Evolutionary conservation across 495 filamentous ascomycete species (phyloP).

Genomic region (Lasiosphaeria ovina): DNA sequence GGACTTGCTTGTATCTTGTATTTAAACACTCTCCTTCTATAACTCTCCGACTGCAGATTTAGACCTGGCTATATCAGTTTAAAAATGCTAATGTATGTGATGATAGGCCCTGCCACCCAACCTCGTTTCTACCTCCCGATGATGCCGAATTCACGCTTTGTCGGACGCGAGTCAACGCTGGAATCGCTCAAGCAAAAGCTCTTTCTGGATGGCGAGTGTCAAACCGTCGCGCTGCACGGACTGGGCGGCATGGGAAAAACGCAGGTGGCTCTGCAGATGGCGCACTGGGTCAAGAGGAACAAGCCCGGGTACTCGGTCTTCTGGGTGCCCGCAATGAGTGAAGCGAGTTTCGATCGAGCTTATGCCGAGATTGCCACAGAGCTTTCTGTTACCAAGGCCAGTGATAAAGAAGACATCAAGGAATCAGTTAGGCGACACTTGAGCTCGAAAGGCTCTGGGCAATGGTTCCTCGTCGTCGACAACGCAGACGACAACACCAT

Average conservation of each 20-base stretch:
- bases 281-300: slow-evolving; percentile 35
- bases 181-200: slow-evolving; percentile 23
- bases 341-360: slow-evolving; percentile 44
- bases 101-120: background rate
- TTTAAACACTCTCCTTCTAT: background rate
- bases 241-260: slow-evolving; percentile 53
- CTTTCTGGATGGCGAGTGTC: slow-evolving; percentile 14
- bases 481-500: slow-evolving; percentile 33
- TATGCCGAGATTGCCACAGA: slow-evolving; percentile 41
- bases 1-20: background rate
- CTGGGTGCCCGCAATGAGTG: slow-evolving; percentile 46
- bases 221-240: slow-evolving; percentile 38
- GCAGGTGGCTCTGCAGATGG: slow-evolving; percentile 50
- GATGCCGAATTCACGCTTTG: slow-evolving; percentile 30
- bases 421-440: slow-evolving; percentile 5
- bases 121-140: slow-evolving; percentile 19
- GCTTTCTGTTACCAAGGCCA: slow-evolving; percentile 17
- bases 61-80: background rate
- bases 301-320: slow-evolving; percentile 45
- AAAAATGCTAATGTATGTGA: background rate
- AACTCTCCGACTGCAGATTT: background rate
- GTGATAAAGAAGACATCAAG: slow-evolving; percentile 11
- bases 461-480: slow-evolving; percentile 37
- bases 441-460: slow-evolving; percentile 8
- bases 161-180: slow-evolving; percentile 29